Evolutionary conservation across 2,329 filamentous ascomycete genomes (phyloP), one percentile per base, ranked within the genome.

Genomic region (Nemania bipapillata): DNA sequence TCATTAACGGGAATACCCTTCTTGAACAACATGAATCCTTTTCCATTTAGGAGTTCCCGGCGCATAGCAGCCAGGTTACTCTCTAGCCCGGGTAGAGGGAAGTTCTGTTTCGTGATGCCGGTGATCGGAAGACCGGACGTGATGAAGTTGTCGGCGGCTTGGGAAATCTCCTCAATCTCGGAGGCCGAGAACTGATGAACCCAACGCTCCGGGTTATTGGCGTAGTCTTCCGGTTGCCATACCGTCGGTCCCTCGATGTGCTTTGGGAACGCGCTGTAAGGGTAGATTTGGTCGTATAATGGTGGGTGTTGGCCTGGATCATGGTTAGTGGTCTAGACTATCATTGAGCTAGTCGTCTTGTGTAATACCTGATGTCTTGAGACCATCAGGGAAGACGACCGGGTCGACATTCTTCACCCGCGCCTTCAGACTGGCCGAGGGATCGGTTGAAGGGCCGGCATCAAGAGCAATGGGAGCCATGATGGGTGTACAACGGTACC

Each of bases 11-110:
- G 93, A 78, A 97, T 90, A 59, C 91, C 89, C 79, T 96, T 96
- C 52, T 52, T 72, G 84, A 96, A 96, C 15, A 97, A 86, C 71
- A 96, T 91, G 82, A 97, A 97, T 17, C 94, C 94, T 76, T 96
- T 96, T 72, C 92, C 93, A 77, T 96, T 88, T 64, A 96, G 80
- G n/a, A 92, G 82, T 70, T 92, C 90, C 20, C 86, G 83, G 57
- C 88, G 86, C 68, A 92, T 84, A 2, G 84, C 79, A 5, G 79
- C 80, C 20, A 92, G 81, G 63, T 87, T 85, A 1, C 76, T 72
- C 8, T 83, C 80, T 45, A 92, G 84, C 15, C 80, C 83, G 1
- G 89, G 87, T 1, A 92, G 84, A 2, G 80, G 82, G 79, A 92
- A 92, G 76, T 88, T 89, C 37, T 80, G 81, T 82, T 77, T 79